Percentiles rank a stretch among this genome's conserved stretches.
phyloP scores from a whole-genome alignment of 768 basidiomycete species.

The Candolleomyces aberdarensis region DNA sequence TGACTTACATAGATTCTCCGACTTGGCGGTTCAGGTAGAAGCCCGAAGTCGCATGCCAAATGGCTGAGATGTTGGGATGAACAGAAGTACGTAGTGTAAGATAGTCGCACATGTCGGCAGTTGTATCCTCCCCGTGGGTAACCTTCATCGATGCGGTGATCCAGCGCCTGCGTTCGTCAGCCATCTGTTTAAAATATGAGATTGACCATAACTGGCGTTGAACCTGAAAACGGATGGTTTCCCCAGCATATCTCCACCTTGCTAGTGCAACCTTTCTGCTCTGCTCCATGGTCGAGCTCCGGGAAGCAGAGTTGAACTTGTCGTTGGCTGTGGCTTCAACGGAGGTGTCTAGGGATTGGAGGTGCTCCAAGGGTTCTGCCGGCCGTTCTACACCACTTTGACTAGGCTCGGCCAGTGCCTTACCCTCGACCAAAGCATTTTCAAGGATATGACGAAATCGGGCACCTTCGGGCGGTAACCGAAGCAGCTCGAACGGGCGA shows the following conservation, averaged over 20 bases:
- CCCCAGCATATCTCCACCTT: constrained; percentile 11
- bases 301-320: neutral
- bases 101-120: neutral
- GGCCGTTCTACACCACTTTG: neutral
- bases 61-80: neutral
- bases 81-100: neutral
- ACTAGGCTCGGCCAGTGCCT: neutral
- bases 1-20: neutral
- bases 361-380: neutral
- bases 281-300: neutral
- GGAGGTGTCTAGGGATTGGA: neutral
- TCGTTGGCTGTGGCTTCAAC: neutral
- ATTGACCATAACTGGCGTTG: constrained; percentile 2
- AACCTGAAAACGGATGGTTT: constrained; percentile 6
- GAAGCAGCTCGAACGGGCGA: neutral
- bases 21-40: neutral
- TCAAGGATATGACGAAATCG: neutral
- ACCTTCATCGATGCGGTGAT: neutral
- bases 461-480: neutral
- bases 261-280: neutral
- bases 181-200: neutral
- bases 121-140: neutral
- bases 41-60: neutral
- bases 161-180: neutral
- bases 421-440: neutral